These are phyloP conservation scores for Cyclotella distinguenda DNA, from an alignment of 108 stramenopile genomes.

Conservation along the genomic window DNA sequence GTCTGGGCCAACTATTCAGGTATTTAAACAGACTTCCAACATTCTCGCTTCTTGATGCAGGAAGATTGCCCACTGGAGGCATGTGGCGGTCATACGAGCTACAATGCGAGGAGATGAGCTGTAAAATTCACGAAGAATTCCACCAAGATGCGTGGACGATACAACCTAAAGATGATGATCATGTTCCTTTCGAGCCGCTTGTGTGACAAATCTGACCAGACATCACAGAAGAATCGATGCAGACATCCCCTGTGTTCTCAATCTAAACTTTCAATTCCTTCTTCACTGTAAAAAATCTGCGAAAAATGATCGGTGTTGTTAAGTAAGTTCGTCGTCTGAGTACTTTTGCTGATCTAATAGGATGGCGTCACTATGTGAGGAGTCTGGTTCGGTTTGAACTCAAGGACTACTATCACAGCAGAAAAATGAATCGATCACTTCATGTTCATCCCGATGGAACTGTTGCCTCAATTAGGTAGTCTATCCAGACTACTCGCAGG, in stretches of 20 bases:
- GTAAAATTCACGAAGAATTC: slow-evolving; percentile 62
- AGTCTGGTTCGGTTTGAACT: too few species aligned
- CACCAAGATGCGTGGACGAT: slow-evolving; percentile 54
- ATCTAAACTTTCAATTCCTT: slow-evolving; percentile 8
- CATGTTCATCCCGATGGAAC: too few species aligned
- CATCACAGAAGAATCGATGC: neutral
- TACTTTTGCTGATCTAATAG: too few species aligned
- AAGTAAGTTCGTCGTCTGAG: too few species aligned
- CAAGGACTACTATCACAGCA: too few species aligned
- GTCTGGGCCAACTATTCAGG: slow-evolving; percentile 81
- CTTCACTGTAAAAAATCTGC: too few species aligned
- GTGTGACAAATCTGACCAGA: neutral
- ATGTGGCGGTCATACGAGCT: slow-evolving; percentile 56
- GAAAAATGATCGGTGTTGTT: too few species aligned
- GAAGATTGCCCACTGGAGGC: slow-evolving; percentile 38
- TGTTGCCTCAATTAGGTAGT: too few species aligned
- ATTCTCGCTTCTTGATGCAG: slow-evolving; percentile 68
- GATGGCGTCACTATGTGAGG: too few species aligned
- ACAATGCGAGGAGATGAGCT: slow-evolving; percentile 51
- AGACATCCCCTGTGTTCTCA: neutral
- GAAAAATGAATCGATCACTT: too few species aligned
- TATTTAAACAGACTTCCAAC: slow-evolving; percentile 72
- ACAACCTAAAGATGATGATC: neutral
- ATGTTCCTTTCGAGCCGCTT: neutral
- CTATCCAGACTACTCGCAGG: too few species aligned